Evolutionary conservation across 23 red algal genomes (phyloP).

Genomic region (Gracilaria vermiculophylla): DNA sequence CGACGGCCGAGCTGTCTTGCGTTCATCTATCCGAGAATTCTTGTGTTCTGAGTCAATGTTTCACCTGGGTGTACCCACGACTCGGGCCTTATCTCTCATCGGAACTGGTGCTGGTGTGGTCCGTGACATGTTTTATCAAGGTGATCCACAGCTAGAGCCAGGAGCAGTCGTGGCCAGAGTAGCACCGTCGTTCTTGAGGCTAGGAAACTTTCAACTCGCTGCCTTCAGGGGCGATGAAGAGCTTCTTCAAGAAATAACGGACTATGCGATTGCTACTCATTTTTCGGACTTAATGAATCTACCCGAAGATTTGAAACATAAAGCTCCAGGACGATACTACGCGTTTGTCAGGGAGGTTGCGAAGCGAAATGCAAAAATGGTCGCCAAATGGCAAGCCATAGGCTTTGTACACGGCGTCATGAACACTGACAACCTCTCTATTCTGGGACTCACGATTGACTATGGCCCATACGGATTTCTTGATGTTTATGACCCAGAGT

Average conservation of each 20-base stretch:
- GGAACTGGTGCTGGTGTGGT: slow-evolving; percentile 83
- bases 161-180: slow-evolving; percentile 89
- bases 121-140: slow-evolving; percentile 95
- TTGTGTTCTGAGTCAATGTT: slow-evolving; percentile 89
- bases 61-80: slow-evolving; percentile 91
- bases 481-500: slow-evolving; percentile 89
- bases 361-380: slow-evolving; percentile 76
- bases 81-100: slow-evolving; percentile 85
- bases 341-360: slow-evolving; percentile 68
- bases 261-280: slow-evolving; percentile 83
- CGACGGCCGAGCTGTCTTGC: slow-evolving; percentile 95
- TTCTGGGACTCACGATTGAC: slow-evolving; percentile 95
- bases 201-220: slow-evolving; percentile 92
- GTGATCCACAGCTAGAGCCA: slow-evolving; percentile 78
- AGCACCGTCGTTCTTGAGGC: slow-evolving; percentile 82
- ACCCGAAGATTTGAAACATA: neutral
- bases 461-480: slow-evolving; percentile 99
- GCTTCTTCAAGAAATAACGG: slow-evolving; percentile 61
- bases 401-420: slow-evolving; percentile 98
- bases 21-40: slow-evolving; percentile 93
- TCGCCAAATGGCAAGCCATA: slow-evolving; percentile 91
- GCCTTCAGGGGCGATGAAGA: slow-evolving; percentile 66
- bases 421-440: slow-evolving; percentile 95
- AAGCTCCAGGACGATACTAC: slow-evolving; percentile 33
- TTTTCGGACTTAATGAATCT: slow-evolving; percentile 67